Evolutionary conservation across 2,329 filamentous ascomycete species (phyloP).

Genomic region (Thielaviopsis punctulata): DNA sequence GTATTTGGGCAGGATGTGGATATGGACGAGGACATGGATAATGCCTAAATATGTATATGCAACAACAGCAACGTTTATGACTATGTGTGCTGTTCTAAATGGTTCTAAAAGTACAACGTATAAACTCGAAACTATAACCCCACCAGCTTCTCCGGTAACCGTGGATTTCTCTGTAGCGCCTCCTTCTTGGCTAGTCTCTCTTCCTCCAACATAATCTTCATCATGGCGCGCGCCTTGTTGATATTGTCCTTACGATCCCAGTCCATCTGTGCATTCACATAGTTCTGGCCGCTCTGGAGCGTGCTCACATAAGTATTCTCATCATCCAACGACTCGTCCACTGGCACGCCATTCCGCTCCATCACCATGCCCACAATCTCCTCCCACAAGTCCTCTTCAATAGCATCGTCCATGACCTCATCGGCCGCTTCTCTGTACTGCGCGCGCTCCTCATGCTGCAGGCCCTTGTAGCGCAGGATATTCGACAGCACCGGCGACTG

Average conservation of each 20-base stretch:
- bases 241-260: slow-evolving; percentile 22
- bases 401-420: slow-evolving; percentile 18
- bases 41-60: neutral
- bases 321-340: neutral
- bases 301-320: neutral
- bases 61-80: no score
- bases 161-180: slow-evolving; percentile 11
- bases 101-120: neutral
- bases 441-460: slow-evolving; percentile 26
- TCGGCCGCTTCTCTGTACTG: slow-evolving; percentile 24
- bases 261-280: slow-evolving; percentile 25
- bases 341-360: slow-evolving; percentile 1
- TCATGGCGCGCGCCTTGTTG: slow-evolving; percentile 25
- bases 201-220: slow-evolving; percentile 25
- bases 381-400: slow-evolving; percentile 34
- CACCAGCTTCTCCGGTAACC: slow-evolving; percentile 4
- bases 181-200: slow-evolving; percentile 19
- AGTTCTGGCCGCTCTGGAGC: slow-evolving; percentile 24
- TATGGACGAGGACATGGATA: slow-evolving; percentile 38
- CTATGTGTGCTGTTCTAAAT: neutral
- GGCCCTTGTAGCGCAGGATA: slow-evolving; percentile 33
- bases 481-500: slow-evolving; percentile 43
- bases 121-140: neutral
- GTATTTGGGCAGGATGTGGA: slow-evolving; percentile 37
- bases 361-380: slow-evolving; percentile 18